phyloP scores from a whole-genome alignment of 2,329 filamentous ascomycete species.

The Ophiocordyceps camponoti-leonardi region DNA sequence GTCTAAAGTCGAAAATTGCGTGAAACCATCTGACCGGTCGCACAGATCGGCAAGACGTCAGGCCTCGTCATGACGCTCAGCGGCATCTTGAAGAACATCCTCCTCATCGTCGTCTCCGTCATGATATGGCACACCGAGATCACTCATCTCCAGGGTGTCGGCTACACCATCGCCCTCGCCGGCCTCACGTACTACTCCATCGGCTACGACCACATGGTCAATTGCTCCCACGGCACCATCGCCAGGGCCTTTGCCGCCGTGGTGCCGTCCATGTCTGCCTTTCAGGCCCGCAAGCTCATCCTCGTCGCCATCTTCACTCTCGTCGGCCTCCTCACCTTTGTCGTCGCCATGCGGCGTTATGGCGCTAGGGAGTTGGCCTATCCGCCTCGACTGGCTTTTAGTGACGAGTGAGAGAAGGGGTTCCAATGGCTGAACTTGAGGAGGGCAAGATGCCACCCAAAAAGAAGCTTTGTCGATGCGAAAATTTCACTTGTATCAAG shows the following conservation, averaged over 20 bases:
- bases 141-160: constrained; percentile 52
- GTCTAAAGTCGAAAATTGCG: no score
- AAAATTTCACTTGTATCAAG: neutral
- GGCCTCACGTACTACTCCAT: constrained; percentile 33
- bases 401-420: constrained; percentile 5
- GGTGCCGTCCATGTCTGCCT: constrained; percentile 5
- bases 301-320: constrained; percentile 3
- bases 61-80: constrained; percentile 72
- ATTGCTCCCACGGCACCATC: constrained; percentile 6
- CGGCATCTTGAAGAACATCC: constrained; percentile 76
- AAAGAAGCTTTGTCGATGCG: neutral
- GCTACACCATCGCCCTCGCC: constrained; percentile 53
- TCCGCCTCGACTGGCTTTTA: constrained; percentile 2
- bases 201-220: constrained; percentile 17
- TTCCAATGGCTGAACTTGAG: no score
- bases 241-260: constrained; percentile 9
- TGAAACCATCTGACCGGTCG: no score
- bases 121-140: constrained; percentile 63
- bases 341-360: constrained; percentile 3
- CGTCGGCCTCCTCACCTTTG: constrained; percentile 4
- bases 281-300: constrained; percentile 1
- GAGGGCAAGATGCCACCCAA: no score
- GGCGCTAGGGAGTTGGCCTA: neutral
- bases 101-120: constrained; percentile 62
- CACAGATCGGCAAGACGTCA: constrained; percentile 72